These are phyloP conservation scores for Vicia villosa DNA, from an alignment of 306 rosid genomes.

Conservation along the genomic window DNA sequence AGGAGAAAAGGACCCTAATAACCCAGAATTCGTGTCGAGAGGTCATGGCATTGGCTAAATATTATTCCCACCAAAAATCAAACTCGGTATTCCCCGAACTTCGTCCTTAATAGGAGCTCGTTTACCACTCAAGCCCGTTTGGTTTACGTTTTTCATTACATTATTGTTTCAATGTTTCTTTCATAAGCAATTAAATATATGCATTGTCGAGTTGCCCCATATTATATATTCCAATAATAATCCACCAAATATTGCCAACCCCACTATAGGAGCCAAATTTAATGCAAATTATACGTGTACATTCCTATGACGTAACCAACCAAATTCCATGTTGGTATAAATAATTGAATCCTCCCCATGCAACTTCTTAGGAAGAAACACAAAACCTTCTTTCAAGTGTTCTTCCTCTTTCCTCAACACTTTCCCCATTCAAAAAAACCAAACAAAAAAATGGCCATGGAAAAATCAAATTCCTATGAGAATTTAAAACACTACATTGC, in stretches of 20 bases:
- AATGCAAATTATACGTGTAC: conserved; percentile 17
- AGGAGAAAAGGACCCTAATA: no score
- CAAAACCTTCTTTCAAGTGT: conserved; percentile 39
- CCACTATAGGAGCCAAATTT: conserved; percentile 5
- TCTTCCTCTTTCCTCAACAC: conserved; percentile 37
- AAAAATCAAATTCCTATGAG: conserved; percentile 48
- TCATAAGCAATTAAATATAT: conserved; percentile 21
- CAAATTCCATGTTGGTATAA: conserved; percentile 47
- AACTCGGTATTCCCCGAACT: no score
- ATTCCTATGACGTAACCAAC: conserved; percentile 35
- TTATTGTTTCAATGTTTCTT: conserved; percentile 1
- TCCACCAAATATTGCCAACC: conserved; percentile 9
- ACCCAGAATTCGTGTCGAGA: no score
- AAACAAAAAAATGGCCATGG: conserved; percentile 38
- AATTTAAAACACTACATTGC: conserved; percentile 80
- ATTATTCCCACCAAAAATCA: no score
- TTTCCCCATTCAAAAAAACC: background rate
- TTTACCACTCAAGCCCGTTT: no score
- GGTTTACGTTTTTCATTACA: background rate
- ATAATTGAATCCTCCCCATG: conserved; percentile 32
- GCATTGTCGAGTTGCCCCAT: conserved; percentile 35
- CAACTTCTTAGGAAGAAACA: conserved; percentile 51
- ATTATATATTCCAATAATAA: conserved; percentile 1
- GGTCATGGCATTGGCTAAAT: no score
- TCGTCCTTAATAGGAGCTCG: no score